phyloP scores from a whole-genome alignment of 225 moss, liverwort and hornwort species.

The Rhytidiadelphus loreus region DNA sequence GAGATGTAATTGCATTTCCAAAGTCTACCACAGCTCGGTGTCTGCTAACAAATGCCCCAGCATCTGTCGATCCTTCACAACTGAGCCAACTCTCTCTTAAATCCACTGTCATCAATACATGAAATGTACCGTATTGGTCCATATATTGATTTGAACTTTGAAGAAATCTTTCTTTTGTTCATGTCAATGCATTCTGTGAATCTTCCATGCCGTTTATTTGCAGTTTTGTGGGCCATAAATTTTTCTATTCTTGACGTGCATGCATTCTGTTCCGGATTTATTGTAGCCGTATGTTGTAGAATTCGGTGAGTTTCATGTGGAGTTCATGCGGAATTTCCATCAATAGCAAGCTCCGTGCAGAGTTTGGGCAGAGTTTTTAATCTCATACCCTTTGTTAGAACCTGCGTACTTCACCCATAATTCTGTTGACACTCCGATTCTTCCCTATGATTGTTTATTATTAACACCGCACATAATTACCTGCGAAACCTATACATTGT shows the following conservation, averaged over 20 bases:
- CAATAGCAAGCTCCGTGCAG: too few species aligned
- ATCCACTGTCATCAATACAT: conserved; percentile 12
- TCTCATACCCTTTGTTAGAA: not conserved
- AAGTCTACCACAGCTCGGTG: conserved; percentile 90
- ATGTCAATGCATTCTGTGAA: not conserved
- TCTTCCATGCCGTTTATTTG: not conserved
- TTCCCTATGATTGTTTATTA: too few species aligned
- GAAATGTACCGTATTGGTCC: conserved; percentile 5
- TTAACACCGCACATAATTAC: too few species aligned
- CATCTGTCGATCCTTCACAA: conserved; percentile 69
- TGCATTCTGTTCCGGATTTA: not conserved
- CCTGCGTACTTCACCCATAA: too few species aligned
- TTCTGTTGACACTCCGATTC: too few species aligned
- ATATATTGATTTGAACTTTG: not conserved
- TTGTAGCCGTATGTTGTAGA: not conserved
- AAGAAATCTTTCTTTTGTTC: not conserved
- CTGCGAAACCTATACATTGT: too few species aligned
- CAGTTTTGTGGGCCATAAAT: not conserved
- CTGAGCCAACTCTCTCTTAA: conserved; percentile 59
- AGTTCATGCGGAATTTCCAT: not conserved
- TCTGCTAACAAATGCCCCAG: conserved; percentile 75
- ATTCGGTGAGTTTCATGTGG: not conserved
- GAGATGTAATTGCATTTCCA: conserved; percentile 97
- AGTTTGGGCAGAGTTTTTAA: not conserved
- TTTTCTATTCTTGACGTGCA: not conserved